A percentile compares a stretch with the other conserved stretches of the same genome.
phyloP scores from a whole-genome alignment of 1,284 basidiomycete genomes.

The Garcileccinum viscosum region DNA sequence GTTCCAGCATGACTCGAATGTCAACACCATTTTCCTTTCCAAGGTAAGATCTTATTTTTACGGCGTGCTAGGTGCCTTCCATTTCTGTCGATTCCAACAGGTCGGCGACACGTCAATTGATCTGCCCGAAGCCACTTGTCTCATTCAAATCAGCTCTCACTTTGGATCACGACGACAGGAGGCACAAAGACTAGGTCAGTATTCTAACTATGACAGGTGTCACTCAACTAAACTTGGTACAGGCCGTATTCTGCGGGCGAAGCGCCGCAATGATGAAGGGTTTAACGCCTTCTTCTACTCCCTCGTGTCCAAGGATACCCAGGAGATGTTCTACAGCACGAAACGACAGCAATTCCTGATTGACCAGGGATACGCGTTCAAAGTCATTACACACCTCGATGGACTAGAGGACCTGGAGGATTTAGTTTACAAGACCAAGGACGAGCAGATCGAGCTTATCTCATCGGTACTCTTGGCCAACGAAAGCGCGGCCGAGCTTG shows the following conservation, averaged over 20 bases:
- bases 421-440: slow-evolving; percentile 89
- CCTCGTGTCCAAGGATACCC: slow-evolving; percentile 97
- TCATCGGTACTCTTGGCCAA: slow-evolving; percentile 91
- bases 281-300: slow-evolving; percentile 99
- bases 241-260: slow-evolving; percentile 96
- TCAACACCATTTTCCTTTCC: slow-evolving; percentile 99
- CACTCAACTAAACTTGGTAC: slow-evolving; percentile 16
- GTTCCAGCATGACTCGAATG: slow-evolving; percentile 95
- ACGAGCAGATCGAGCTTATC: slow-evolving; percentile 95
- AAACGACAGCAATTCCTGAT: slow-evolving; percentile 99
- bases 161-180: slow-evolving; percentile 99
- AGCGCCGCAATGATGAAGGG: slow-evolving; percentile 97
- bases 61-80: slow-evolving; percentile 13
- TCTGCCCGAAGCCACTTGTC: slow-evolving; percentile 97
- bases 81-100: slow-evolving; percentile 46
- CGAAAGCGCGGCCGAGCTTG: slow-evolving; percentile 90
- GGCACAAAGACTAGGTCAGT: slow-evolving; percentile 89
- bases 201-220: slow-evolving; percentile 24
- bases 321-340: slow-evolving; percentile 99
- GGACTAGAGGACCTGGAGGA: slow-evolving; percentile 88
- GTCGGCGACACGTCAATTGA: slow-evolving; percentile 99
- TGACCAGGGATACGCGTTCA: slow-evolving; percentile 98
- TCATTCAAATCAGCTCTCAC: slow-evolving; percentile 99
- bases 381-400: slow-evolving; percentile 97
- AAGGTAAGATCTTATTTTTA: slow-evolving; percentile 62